A percentile compares a stretch with the other conserved stretches of the same genome.
Conservation (phyloP, 805 yeast genomes). For the Candida sanyiensis region DNA sequence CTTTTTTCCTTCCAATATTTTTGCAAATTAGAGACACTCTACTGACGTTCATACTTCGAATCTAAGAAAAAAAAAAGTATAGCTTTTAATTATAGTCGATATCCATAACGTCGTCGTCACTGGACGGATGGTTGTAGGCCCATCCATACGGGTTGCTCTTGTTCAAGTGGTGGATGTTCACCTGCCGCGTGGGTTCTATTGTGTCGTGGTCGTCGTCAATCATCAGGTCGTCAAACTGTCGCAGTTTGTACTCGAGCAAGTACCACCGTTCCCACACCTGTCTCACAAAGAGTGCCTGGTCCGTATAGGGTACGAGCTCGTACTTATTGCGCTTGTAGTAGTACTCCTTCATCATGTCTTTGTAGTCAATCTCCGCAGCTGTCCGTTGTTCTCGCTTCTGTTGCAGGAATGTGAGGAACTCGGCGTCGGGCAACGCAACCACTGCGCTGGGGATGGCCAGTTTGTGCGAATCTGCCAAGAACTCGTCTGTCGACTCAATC, state of each 20-base stretch:
- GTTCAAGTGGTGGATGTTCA: not conserved
- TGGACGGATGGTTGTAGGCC: not conserved
- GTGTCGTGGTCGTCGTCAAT: slow-evolving; percentile 8
- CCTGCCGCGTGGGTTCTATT: not conserved
- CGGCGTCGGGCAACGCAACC: not conserved
- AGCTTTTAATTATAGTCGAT: too few species aligned
- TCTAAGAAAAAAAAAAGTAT: too few species aligned
- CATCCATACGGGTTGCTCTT: not conserved
- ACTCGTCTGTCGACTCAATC: slow-evolving; percentile 9
- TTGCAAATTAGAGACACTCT: not conserved
- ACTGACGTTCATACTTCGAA: too few species aligned
- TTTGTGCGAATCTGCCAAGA: not conserved
- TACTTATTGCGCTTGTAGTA: slow-evolving; percentile 7
- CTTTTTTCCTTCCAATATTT: not conserved
- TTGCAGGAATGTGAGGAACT: slow-evolving; percentile 1
- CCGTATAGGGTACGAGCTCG: slow-evolving; percentile 3
- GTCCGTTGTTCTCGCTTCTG: not conserved
- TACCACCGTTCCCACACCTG: slow-evolving; percentile 29
- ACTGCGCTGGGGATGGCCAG: not conserved
- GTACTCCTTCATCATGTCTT: slow-evolving; percentile 5
- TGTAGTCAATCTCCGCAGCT: not conserved
- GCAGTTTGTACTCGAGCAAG: slow-evolving; percentile 12
- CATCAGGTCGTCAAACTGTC: slow-evolving; percentile 13
- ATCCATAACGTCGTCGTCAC: slow-evolving; percentile 11
- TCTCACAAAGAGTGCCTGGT: slow-evolving; percentile 1